Conservation (phyloP, 305 asterid species). For the Solanum hybrid region DNA sequence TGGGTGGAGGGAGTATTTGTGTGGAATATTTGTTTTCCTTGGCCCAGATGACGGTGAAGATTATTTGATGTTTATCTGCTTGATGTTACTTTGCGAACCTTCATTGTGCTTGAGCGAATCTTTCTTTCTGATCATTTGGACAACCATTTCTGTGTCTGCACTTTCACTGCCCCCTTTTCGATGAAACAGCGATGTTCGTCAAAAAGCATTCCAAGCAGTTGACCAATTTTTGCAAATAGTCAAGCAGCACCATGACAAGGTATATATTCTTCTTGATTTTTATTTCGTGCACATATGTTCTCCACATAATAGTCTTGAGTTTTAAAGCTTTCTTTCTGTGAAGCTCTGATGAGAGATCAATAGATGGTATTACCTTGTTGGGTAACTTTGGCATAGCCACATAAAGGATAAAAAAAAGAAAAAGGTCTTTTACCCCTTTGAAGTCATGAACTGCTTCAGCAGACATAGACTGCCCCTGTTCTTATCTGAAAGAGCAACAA, state of each 20-base stretch:
- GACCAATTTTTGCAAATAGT: slow-evolving; percentile 90
- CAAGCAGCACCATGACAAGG: slow-evolving; percentile 78
- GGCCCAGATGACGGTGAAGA: background rate
- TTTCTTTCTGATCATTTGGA: slow-evolving; percentile 3
- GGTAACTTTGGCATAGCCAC: background rate
- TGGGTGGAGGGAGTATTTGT: background rate
- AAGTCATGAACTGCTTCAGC: background rate
- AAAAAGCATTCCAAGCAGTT: slow-evolving; percentile 90
- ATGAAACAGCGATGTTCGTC: slow-evolving; percentile 68
- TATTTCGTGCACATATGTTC: background rate
- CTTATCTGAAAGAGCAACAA: background rate
- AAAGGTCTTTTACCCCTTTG: background rate
- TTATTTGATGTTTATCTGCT: background rate
- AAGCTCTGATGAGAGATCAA: background rate
- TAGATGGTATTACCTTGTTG: background rate
- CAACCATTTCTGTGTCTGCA: background rate
- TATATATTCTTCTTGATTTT: slow-evolving; percentile 18
- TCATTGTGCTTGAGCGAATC: slow-evolving; percentile 5
- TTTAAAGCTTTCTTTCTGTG: background rate
- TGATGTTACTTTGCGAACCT: background rate
- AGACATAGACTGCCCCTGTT: background rate
- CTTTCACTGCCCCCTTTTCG: slow-evolving; percentile 15
- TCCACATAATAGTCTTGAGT: background rate
- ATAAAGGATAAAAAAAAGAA: background rate
- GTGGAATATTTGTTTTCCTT: background rate